Percentiles rank a stretch among this genome's conserved stretches.
These are phyloP conservation scores for Solanum commersonii DNA, from an alignment of 257 asterid genomes.

Conservation along the genomic window DNA sequence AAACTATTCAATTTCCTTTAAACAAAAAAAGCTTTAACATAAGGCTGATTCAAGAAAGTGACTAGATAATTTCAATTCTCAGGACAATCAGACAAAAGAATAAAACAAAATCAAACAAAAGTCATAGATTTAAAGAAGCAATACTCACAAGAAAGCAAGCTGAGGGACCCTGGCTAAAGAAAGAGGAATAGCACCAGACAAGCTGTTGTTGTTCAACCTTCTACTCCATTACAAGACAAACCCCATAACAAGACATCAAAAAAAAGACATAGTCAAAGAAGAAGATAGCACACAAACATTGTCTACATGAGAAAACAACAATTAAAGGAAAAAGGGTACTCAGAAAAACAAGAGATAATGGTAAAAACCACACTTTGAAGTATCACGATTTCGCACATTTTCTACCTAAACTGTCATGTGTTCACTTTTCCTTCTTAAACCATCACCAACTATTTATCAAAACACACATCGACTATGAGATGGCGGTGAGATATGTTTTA, in stretches of 20 bases:
- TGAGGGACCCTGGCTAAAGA: constrained; percentile 73
- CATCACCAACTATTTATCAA: neutral
- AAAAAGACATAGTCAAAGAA: constrained; percentile 12
- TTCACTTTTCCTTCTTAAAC: neutral
- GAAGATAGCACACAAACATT: constrained; percentile 12
- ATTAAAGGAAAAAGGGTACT: neutral
- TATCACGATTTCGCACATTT: neutral
- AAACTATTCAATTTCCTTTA: constrained; percentile 4
- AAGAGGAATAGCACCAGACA: constrained; percentile 77
- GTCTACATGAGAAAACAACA: neutral
- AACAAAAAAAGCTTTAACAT: neutral
- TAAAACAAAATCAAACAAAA: constrained; percentile 2
- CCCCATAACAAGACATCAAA: constrained; percentile 19
- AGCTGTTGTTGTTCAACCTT: constrained; percentile 92
- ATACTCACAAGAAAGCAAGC: constrained; percentile 95
- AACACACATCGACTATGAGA: neutral
- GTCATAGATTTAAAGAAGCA: neutral
- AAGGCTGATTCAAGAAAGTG: neutral
- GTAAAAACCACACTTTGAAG: neutral
- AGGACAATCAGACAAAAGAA: constrained; percentile 2
- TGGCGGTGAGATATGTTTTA: neutral
- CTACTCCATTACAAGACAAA: constrained; percentile 57
- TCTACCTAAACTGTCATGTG: neutral
- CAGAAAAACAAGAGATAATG: neutral
- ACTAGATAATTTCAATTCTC: neutral